These are phyloP conservation scores for Citropsis articulata DNA, from an alignment of 345 rosid genomes.

Conservation along the genomic window DNA sequence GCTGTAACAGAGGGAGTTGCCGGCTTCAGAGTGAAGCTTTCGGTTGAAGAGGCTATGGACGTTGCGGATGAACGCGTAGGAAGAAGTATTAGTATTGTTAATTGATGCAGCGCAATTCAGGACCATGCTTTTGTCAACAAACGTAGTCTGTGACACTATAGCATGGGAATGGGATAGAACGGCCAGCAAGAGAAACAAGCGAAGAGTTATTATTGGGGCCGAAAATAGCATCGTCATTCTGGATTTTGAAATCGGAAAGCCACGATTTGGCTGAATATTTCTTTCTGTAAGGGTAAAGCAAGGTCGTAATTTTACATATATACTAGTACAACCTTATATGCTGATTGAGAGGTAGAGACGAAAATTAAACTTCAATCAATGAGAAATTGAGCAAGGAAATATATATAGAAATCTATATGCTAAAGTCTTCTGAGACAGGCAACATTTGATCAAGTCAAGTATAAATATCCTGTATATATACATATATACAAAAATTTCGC, in stretches of 20 bases:
- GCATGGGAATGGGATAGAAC: not conserved
- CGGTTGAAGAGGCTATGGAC: not conserved
- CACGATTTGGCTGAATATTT: too few relatives aligned
- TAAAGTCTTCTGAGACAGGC: too few relatives aligned
- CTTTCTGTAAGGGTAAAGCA: too few relatives aligned
- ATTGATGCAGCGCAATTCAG: not conserved
- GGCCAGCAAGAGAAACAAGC: not conserved
- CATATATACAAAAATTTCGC: too few relatives aligned
- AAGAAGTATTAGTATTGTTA: not conserved
- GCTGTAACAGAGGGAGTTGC: not conserved
- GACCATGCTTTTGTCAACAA: not conserved
- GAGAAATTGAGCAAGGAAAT: too few relatives aligned
- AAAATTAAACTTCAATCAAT: not conserved
- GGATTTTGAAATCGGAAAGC: not conserved
- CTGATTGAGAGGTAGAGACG: not conserved
- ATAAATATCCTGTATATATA: too few relatives aligned
- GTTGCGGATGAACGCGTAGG: not conserved
- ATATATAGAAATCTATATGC: too few relatives aligned
- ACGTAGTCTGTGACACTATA: not conserved
- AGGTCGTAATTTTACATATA: too few relatives aligned
- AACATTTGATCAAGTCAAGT: too few relatives aligned
- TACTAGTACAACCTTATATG: too few relatives aligned
- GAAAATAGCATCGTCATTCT: not conserved
- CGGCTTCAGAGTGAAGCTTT: not conserved
- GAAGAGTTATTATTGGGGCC: not conserved